Evolutionary conservation across 169 alveolate genomes (phyloP).

Genomic region (Sarcocystis neurona): DNA sequence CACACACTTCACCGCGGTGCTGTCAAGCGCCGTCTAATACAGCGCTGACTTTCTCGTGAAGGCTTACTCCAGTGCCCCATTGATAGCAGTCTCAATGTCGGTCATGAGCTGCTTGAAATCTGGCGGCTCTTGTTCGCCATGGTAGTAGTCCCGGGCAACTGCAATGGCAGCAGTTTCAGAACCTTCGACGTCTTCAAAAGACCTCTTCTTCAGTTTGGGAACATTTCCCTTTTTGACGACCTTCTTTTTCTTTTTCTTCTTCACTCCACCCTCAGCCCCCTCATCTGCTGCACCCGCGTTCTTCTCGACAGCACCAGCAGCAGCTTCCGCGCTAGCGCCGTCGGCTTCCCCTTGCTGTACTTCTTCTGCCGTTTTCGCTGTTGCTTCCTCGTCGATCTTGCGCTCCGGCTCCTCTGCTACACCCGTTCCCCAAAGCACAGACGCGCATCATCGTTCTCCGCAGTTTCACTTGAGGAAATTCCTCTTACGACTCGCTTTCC

Average conservation of each 20-base stretch:
- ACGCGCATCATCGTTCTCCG: neutral
- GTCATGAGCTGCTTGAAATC: constrained; percentile 52
- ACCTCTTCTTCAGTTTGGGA: constrained; percentile 47
- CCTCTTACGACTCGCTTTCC: neutral
- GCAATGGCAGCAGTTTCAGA: constrained; percentile 27
- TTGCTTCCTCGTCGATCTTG: neutral
- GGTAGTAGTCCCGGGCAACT: constrained; percentile 23
- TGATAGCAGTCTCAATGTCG: constrained; percentile 40
- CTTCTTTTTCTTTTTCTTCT: neutral
- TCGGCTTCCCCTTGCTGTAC: neutral
- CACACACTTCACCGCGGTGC: too few relatives aligned
- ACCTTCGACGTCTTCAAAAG: neutral
- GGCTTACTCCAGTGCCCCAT: neutral
- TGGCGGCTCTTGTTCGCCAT: constrained; percentile 31
- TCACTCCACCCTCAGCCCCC: neutral
- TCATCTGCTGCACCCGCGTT: neutral
- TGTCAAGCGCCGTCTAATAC: too few relatives aligned
- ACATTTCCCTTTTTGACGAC: neutral
- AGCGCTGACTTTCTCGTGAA: neutral
- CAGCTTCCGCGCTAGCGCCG: neutral
- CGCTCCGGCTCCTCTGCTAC: neutral
- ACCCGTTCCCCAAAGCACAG: too few relatives aligned
- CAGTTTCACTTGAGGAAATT: neutral
- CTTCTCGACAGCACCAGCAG: neutral
- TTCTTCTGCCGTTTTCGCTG: neutral